Base-by-base conservation (phyloP, 1,284 basidiomycete genomes). In the Ganoderma lingzhi region DNA sequence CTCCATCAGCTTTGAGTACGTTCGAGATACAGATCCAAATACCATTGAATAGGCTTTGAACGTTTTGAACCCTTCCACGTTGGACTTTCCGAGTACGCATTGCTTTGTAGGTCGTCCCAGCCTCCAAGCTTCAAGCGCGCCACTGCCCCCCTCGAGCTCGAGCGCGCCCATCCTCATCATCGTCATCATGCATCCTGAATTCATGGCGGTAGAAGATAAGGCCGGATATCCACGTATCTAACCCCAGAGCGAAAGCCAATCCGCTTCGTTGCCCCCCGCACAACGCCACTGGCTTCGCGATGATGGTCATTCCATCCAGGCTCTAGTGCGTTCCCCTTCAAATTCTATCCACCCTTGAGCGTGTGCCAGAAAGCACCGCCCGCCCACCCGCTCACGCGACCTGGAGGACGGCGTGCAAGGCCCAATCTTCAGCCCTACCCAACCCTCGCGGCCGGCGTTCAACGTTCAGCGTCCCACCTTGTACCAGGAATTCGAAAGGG, bases 151-250 rank as follows among this genome's bases (percentile, higher is more conserved):
- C 23, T 23, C 23, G 23, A 1, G 23, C 23, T 23, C 23, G 23
- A 23, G 23, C 53, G 53, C 23, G 30, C 23, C 30, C 15, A 53
- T 53, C 53, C 30, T 55, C 14, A 17, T n/a, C 45, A 5, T 51
- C 19, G 45, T 2, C 53, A 28, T 28, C 48, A 4, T 51, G 3
- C 23, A 14, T 51, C 23, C 45, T 23, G 45, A 48, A 19, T 48
- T 8, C 6, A 48, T n/a, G 45, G 19, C n/a, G 45, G 23, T 23
- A 10, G 23, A 28, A 51, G 48, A 23, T n/a, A 2, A 28, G 8
- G 48, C 48, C 23, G 48, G 48, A 51, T 51, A 51, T 51, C 53
- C 53, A 55, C 28, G 53, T 32, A 17, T 56, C 53, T 30, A 48
- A 8, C 45, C 5, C 45, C 8, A 48, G 17, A 8, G 6, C 45